Conservation (phyloP, 2,329 filamentous ascomycete genomes). For the Tetracladium maxilliforme region DNA sequence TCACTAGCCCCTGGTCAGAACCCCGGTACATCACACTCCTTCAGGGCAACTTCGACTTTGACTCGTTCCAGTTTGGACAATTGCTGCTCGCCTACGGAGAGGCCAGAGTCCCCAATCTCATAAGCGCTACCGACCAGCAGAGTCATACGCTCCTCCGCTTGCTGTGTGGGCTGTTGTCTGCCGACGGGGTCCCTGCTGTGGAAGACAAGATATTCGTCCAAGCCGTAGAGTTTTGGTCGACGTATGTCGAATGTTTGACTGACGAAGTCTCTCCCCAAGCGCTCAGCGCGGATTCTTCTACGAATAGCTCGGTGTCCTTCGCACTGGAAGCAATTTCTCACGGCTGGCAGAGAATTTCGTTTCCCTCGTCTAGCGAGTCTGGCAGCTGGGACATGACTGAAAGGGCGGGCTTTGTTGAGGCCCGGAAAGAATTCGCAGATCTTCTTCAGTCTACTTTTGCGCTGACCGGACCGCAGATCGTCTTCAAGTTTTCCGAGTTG, state of each 20-base stretch:
- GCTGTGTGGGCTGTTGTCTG: slow-evolving; percentile 50
- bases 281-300: slow-evolving; percentile 5
- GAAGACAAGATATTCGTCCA: slow-evolving; percentile 63
- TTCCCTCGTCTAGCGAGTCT: slow-evolving; percentile 40
- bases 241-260: slow-evolving; percentile 54
- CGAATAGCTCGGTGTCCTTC: no score
- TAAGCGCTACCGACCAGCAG: slow-evolving; percentile 32
- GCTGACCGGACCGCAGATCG: slow-evolving; percentile 37
- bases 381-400: slow-evolving; percentile 57
- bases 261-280: slow-evolving; percentile 40
- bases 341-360: slow-evolving; percentile 55
- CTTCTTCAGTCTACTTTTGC: slow-evolving; percentile 59
- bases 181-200: slow-evolving; percentile 49
- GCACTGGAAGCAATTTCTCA: slow-evolving; percentile 50
- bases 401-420: slow-evolving; percentile 52
- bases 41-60: slow-evolving; percentile 46
- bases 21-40: slow-evolving; percentile 38
- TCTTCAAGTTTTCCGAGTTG: slow-evolving; percentile 41
- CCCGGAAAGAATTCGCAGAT: slow-evolving; percentile 67
- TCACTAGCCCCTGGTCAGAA: slow-evolving; percentile 44
- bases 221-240: slow-evolving; percentile 69
- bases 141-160: slow-evolving; percentile 42
- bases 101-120: slow-evolving; percentile 44
- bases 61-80: slow-evolving; percentile 49
- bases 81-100: slow-evolving; percentile 57